A percentile compares a stretch with the other conserved stretches of the same genome.
phyloP scores from a whole-genome alignment of 768 basidiomycete species.

The Termitomyces sp. region DNA sequence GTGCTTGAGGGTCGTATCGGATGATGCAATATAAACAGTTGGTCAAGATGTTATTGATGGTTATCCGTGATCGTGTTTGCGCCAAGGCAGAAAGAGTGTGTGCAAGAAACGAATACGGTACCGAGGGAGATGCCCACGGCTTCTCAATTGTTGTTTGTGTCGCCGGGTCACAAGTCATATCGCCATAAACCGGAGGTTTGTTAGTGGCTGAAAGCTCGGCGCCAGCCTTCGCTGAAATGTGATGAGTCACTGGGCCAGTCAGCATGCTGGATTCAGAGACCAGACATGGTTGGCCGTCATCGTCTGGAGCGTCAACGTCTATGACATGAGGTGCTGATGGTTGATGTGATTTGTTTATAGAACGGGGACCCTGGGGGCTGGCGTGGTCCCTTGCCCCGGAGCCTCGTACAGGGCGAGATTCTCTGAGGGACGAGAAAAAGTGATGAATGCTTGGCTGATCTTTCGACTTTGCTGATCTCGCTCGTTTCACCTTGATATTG shows the following conservation, averaged over 20 bases:
- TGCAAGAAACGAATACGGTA: slow-evolving; percentile 69
- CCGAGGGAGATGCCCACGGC: slow-evolving; percentile 36
- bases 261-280: neutral
- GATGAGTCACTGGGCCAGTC: too few species aligned
- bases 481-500: neutral
- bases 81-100: slow-evolving; percentile 56
- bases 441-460: neutral
- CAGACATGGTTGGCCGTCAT: neutral
- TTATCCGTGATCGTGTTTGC: slow-evolving; percentile 65
- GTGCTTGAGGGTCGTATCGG: slow-evolving; percentile 56
- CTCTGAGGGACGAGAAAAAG: neutral
- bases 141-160: slow-evolving; percentile 35
- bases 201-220: neutral
- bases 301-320: slow-evolving; percentile 3
- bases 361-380: neutral
- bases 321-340: neutral
- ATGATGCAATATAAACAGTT: slow-evolving; percentile 72
- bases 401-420: neutral
- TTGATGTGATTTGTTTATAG: neutral
- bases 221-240: neutral
- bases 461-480: neutral
- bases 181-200: slow-evolving; percentile 4
- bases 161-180: slow-evolving; percentile 44
- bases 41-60: slow-evolving; percentile 61
- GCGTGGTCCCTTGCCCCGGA: neutral